Base-by-base conservation (phyloP, 225 moss, liverwort and hornwort genomes). In the Ulota crispa region DNA sequence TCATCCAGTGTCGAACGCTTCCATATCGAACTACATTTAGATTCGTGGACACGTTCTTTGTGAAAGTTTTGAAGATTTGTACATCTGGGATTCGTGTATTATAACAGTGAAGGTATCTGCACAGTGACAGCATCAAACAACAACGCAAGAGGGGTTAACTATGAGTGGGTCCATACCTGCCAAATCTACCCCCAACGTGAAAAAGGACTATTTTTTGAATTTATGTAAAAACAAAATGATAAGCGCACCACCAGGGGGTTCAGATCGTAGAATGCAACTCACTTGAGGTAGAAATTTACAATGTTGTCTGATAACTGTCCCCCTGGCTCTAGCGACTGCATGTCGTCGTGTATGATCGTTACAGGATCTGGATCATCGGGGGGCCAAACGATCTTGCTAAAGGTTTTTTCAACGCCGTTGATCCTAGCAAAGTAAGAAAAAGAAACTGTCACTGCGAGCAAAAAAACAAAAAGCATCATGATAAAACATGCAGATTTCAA, bases 281-380 rank as follows among this genome's bases (percentile, higher is more conserved):
- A 87, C 87, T 80, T 87, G 45, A 87, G 61, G 73, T 87, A 77
- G 73, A 87, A 87, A 72, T 83, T 80, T 55, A 87, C 68, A 81
- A 81, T 75, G 69, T 68, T 84, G 10, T 81, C 84, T 56, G 87
- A 81, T 78, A 81, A 78, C 70, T 74, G 78, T 45, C 74, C 74
- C 31, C 81, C 87, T 61, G 78, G 84, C 81, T 84, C 78, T 20
- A 87, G 78, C 69, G 81, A 68, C 50, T 70, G 78, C 4, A 84
- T 37, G 73, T 87, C 84, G 64, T 84, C 81, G 26, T 64, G 78
- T 24, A 78, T 68, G 70, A 87, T 47, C 36, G 81, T 81, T 54
- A 64, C 24, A 56, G 87, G 59, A 57, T 87, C 78, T 36, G 68
- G 47, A 81, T 80, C 87, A 74, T 84, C 84, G 64, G 81, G 78